Percentiles rank a stretch among this genome's conserved stretches.
phyloP scores from a whole-genome alignment of 345 rosid genomes.

The Citrus trifoliata region DNA sequence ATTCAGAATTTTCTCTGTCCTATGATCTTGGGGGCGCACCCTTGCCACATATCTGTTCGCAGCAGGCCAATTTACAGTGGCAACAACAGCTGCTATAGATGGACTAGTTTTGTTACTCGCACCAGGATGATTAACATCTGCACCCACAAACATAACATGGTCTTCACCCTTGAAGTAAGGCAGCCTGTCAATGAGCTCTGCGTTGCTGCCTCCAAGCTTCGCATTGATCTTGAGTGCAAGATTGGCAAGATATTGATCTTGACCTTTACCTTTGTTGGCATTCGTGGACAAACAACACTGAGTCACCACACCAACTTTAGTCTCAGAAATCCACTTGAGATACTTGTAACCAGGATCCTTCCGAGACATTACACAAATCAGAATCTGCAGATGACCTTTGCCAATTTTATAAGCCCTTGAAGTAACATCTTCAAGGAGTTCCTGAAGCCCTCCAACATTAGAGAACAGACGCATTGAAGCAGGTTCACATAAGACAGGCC shows the following conservation, averaged over 20 bases:
- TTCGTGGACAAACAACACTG: conserved; percentile 63
- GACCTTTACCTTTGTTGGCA: conserved; percentile 36
- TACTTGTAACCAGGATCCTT: conserved; percentile 63
- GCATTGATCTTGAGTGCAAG: conserved; percentile 89
- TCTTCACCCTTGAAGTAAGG: conserved; percentile 40
- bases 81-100: conserved; percentile 85
- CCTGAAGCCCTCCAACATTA: conserved; percentile 31
- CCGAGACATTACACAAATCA: conserved; percentile 75
- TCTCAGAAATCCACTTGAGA: conserved; percentile 87
- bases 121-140: conserved; percentile 90
- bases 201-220: conserved; percentile 93
- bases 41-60: conserved; percentile 81
- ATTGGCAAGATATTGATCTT: conserved; percentile 70
- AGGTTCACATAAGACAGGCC: conserved; percentile 27
- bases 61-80: conserved; percentile 83
- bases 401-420: conserved; percentile 21
- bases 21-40: conserved; percentile 56
- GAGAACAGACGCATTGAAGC: conserved; percentile 44
- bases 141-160: conserved; percentile 82
- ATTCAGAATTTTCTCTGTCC: conserved; percentile 60
- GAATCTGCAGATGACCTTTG: conserved; percentile 46
- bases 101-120: conserved; percentile 54
- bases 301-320: conserved; percentile 71
- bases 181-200: conserved; percentile 56
- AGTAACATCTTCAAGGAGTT: conserved; percentile 39